These are phyloP conservation scores for Xylaria venustula DNA, from an alignment of 495 filamentous ascomycete genomes.

Conservation along the genomic window DNA sequence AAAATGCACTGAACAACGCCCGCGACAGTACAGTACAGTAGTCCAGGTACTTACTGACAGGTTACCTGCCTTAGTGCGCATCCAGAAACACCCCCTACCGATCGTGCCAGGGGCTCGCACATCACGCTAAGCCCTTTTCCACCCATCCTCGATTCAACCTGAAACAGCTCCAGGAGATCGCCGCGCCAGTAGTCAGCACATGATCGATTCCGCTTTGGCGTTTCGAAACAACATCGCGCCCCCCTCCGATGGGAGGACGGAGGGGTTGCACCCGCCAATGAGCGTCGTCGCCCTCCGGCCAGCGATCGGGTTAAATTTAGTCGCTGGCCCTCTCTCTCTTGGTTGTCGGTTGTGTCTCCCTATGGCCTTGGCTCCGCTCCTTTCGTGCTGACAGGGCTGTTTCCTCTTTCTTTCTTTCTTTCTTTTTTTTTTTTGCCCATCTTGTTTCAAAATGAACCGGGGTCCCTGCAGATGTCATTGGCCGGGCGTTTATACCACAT, in stretches of 20 bases:
- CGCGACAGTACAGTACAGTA: too few relatives aligned
- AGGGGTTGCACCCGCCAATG: constrained; percentile 31
- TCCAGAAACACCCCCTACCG: constrained; percentile 7
- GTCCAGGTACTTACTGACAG: too few relatives aligned
- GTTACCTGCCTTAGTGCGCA: too few relatives aligned
- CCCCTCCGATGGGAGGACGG: constrained; percentile 32
- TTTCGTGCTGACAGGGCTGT: constrained; percentile 14
- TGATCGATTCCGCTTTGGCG: constrained; percentile 24
- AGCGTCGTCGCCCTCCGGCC: background rate
- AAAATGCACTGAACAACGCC: too few relatives aligned
- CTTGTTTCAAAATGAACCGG: constrained; percentile 2
- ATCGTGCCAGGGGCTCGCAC: background rate
- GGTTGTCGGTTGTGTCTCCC: too few relatives aligned
- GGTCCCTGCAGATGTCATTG: constrained; percentile 4
- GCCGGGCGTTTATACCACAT: background rate
- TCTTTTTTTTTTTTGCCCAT: too few relatives aligned
- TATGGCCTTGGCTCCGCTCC: background rate
- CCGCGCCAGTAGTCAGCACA: constrained; percentile 17
- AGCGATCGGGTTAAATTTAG: constrained; percentile 16
- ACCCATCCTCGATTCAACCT: constrained; percentile 29
- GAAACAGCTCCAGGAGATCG: constrained; percentile 32
- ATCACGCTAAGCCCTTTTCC: constrained; percentile 21
- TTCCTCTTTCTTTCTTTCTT: too few relatives aligned
- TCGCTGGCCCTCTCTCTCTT: too few relatives aligned
- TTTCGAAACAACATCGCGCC: constrained; percentile 41